Evolutionary conservation across 768 basidiomycete genomes (phyloP).

Genomic region (Agaricus subrufescens): DNA sequence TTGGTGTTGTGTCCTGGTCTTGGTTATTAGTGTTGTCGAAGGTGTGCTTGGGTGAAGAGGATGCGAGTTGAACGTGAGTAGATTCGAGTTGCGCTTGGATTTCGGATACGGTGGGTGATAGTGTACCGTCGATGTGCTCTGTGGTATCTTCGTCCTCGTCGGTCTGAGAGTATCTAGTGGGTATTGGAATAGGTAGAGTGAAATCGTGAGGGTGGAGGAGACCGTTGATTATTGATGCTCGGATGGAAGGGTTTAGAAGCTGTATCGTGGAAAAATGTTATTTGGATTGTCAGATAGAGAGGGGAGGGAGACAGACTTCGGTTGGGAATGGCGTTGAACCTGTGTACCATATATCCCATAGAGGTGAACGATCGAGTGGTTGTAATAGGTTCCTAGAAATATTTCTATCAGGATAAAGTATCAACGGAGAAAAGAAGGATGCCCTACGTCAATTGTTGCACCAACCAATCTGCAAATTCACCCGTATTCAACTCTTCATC

Average conservation of each 20-base stretch:
- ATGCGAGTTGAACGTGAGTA: not conserved
- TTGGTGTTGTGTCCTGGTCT: slow-evolving; percentile 8
- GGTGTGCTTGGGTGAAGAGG: too few species aligned
- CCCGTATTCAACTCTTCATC: not conserved
- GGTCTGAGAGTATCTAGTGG: not conserved
- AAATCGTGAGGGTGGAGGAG: slow-evolving; percentile 58
- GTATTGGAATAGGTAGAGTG: slow-evolving; percentile 9
- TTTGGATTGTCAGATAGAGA: not conserved
- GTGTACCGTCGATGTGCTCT: not conserved
- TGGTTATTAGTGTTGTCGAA: too few species aligned
- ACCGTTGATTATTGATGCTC: slow-evolving; percentile 56
- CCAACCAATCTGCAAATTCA: not conserved
- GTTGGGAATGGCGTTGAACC: slow-evolving; percentile 59
- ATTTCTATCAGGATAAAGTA: not conserved
- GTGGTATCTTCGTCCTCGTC: not conserved
- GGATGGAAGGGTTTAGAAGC: slow-evolving; percentile 68
- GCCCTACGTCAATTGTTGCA: not conserved
- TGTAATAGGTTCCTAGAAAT: slow-evolving; percentile 18
- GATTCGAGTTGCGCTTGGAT: not conserved
- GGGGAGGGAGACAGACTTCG: slow-evolving; percentile 40
- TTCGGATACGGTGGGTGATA: slow-evolving; percentile 8
- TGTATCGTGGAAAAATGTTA: slow-evolving; percentile 19
- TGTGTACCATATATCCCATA: slow-evolving; percentile 78
- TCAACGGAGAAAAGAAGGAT: not conserved
- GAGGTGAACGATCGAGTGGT: slow-evolving; percentile 41